These are phyloP conservation scores for Vitis riparia DNA, from an alignment of 164 flowering plant species.

Conservation along the genomic window DNA sequence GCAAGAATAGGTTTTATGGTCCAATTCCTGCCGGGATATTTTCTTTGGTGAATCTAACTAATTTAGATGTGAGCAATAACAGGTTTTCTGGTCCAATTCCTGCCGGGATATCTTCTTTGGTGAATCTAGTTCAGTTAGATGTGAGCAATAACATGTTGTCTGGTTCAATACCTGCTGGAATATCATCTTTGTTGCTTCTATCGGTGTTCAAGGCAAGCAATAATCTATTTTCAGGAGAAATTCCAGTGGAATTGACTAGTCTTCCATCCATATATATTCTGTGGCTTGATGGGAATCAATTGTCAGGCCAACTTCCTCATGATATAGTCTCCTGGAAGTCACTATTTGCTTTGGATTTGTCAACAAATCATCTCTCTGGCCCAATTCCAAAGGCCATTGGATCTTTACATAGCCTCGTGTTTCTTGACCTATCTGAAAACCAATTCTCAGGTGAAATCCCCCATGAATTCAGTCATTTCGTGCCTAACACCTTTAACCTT, in stretches of 20 bases:
- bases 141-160: no score
- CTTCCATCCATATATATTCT: background rate
- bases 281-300: background rate
- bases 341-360: background rate
- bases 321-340: background rate
- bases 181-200: background rate
- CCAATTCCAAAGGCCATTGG: background rate
- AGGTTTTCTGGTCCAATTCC: no score
- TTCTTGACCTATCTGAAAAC: constrained; percentile 1
- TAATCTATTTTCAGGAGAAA: no score
- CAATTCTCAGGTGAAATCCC: background rate
- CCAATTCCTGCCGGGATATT: no score
- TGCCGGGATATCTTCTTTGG: no score
- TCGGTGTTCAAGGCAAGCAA: background rate
- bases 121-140: no score
- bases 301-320: background rate
- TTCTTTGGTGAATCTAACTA: no score
- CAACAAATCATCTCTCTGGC: background rate
- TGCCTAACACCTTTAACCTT: background rate
- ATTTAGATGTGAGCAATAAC: no score
- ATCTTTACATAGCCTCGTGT: background rate
- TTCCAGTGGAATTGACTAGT: background rate
- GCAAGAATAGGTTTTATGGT: no score
- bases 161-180: background rate
- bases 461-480: background rate